Conservation (phyloP, 352 stramenopile genomes). For the Globisporangium echinulatum region DNA sequence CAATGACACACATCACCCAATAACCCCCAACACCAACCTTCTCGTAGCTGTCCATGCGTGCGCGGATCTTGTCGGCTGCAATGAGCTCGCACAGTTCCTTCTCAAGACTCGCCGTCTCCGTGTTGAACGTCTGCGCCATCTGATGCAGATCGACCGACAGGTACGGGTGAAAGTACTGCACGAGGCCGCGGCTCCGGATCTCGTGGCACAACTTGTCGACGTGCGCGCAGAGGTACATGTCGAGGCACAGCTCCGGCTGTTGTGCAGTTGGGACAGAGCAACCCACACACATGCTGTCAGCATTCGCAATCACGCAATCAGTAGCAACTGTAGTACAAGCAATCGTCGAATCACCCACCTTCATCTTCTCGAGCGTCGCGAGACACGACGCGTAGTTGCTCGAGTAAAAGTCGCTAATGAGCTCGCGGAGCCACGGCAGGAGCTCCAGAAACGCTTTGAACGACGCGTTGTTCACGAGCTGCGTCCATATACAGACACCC, state of each 20-base stretch:
- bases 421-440: conserved; percentile 78
- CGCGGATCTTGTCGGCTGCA: conserved; percentile 56
- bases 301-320: no score
- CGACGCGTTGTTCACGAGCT: conserved; percentile 83
- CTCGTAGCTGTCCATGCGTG: conserved; percentile 85
- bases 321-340: no score
- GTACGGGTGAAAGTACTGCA: conserved; percentile 88
- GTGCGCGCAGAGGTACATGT: conserved; percentile 75
- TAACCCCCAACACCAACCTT: conserved; percentile 34
- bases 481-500: background rate
- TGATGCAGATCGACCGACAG: conserved; percentile 79
- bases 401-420: conserved; percentile 86
- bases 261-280: no score
- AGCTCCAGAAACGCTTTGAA: conserved; percentile 88
- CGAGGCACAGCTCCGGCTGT: conserved; percentile 63
- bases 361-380: conserved; percentile 65
- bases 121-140: conserved; percentile 86
- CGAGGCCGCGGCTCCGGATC: conserved; percentile 80
- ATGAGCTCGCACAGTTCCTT: conserved; percentile 81
- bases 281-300: no score
- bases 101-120: conserved; percentile 48
- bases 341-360: conserved; percentile 24
- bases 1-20: no score
- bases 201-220: conserved; percentile 70
- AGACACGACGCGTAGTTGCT: conserved; percentile 83